Percentiles rank a stretch among this genome's conserved stretches.
Evolutionary conservation across 441 rosid genomes (phyloP).

Genomic region (Gossypium schwendimanii): DNA sequence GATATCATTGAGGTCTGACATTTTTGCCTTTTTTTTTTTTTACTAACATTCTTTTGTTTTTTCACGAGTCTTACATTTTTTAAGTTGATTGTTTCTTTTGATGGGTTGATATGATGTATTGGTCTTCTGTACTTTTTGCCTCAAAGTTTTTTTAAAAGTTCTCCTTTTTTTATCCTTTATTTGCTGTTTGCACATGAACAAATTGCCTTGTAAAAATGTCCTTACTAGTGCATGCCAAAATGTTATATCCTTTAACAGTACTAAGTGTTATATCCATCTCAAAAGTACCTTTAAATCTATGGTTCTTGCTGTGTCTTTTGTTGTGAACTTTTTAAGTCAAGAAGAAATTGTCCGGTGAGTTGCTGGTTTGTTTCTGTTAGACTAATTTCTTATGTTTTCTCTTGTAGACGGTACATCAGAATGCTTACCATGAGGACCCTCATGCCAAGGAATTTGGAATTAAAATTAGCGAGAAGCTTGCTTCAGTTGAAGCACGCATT

Average conservation of each 20-base stretch:
- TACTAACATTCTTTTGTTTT: neutral
- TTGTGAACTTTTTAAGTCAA: neutral
- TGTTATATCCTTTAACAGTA: neutral
- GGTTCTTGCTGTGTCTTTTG: neutral
- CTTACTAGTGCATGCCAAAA: neutral
- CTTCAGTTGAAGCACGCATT: conserved; percentile 94
- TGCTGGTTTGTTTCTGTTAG: neutral
- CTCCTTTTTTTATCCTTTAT: neutral
- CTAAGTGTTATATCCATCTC: neutral
- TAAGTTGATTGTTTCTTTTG: neutral
- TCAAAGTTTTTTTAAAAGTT: neutral
- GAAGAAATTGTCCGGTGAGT: neutral
- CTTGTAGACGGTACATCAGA: conserved; percentile 61
- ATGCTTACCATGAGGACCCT: conserved; percentile 66
- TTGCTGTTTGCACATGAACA: neutral
- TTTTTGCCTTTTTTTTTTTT: neutral
- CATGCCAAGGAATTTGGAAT: conserved; percentile 93
- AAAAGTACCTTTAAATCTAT: neutral
- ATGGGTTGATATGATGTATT: neutral
- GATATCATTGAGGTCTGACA: conserved; percentile 63
- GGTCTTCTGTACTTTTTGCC: neutral
- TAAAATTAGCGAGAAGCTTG: conserved; percentile 68
- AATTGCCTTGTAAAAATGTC: neutral
- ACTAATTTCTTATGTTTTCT: conserved; percentile 7
- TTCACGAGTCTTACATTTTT: neutral